These are phyloP conservation scores for Irpex sp. DNA, from an alignment of 1,284 basidiomycete genomes.

Conservation along the genomic window DNA sequence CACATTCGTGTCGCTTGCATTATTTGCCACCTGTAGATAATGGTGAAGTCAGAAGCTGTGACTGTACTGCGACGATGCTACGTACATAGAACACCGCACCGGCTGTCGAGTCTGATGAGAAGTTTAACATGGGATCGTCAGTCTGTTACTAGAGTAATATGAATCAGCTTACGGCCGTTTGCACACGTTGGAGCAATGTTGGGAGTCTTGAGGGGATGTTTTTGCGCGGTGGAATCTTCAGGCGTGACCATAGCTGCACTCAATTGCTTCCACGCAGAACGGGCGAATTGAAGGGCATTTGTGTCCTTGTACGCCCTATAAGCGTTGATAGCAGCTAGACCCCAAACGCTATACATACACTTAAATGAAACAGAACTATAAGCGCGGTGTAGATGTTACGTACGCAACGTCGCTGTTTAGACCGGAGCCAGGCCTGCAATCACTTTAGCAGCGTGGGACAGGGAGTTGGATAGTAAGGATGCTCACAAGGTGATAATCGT, in stretches of 20 bases:
- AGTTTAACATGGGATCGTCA: not conserved
- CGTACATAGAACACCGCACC: slow-evolving; percentile 7
- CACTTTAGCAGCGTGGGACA: not conserved
- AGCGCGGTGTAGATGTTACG: not conserved
- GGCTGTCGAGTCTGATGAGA: not conserved
- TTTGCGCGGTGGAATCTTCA: not conserved
- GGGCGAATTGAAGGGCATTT: not conserved
- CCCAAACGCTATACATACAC: not conserved
- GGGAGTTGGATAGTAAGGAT: not conserved
- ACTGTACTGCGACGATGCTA: not conserved
- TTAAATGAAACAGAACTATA: not conserved
- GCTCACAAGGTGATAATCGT: not conserved
- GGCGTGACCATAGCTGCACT: not conserved
- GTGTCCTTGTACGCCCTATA: slow-evolving; percentile 3
- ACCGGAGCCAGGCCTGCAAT: not conserved
- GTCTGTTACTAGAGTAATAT: not conserved
- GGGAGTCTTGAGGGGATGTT: not conserved
- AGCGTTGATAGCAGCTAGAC: slow-evolving; percentile 1
- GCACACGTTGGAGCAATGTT: not conserved
- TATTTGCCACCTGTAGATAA: not conserved
- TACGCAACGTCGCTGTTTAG: not conserved
- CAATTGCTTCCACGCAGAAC: not conserved
- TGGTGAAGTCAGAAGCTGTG: not conserved
- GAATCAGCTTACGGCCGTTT: not conserved
- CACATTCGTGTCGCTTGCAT: not conserved